Conservation (phyloP, 306 rosid species). For the Sophora flavescens region DNA sequence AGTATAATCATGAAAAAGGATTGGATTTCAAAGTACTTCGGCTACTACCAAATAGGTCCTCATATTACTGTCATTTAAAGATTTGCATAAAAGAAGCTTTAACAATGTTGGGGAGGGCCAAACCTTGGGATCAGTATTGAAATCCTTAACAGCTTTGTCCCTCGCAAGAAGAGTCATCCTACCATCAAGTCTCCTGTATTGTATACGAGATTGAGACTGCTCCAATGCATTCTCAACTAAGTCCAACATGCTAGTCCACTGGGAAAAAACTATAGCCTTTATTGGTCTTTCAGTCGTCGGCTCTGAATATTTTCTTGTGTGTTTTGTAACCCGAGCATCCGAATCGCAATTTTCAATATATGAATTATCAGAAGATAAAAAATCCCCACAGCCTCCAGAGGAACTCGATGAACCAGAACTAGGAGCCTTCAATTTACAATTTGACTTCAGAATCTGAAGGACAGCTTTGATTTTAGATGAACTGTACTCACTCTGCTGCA, state of each 20-base stretch:
- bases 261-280: conserved; percentile 89
- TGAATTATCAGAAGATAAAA: conserved; percentile 46
- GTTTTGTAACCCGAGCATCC: conserved; percentile 52
- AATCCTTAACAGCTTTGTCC: conserved; percentile 91
- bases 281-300: conserved; percentile 59
- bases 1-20: conserved; percentile 23
- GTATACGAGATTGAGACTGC: conserved; percentile 52
- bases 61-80: conserved; percentile 15
- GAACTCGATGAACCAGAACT: conserved; percentile 45
- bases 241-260: conserved; percentile 97
- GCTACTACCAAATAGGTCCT: conserved; percentile 26
- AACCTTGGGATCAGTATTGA: conserved; percentile 85
- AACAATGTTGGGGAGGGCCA: conserved; percentile 52
- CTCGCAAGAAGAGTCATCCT: conserved; percentile 81
- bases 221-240: conserved; percentile 73
- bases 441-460: conserved; percentile 74
- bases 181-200: conserved; percentile 95
- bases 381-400: conserved; percentile 51
- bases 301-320: conserved; percentile 59
- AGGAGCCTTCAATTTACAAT: conserved; percentile 49
- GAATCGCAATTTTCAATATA: conserved; percentile 53
- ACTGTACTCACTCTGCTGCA: conserved; percentile 65
- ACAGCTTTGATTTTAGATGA: conserved; percentile 94
- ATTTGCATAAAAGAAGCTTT: conserved; percentile 28
- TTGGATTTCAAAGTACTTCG: conserved; percentile 20